These are phyloP conservation scores for Guillardia theta DNA, from an alignment of 78 protist species.

Conservation along the genomic window DNA sequence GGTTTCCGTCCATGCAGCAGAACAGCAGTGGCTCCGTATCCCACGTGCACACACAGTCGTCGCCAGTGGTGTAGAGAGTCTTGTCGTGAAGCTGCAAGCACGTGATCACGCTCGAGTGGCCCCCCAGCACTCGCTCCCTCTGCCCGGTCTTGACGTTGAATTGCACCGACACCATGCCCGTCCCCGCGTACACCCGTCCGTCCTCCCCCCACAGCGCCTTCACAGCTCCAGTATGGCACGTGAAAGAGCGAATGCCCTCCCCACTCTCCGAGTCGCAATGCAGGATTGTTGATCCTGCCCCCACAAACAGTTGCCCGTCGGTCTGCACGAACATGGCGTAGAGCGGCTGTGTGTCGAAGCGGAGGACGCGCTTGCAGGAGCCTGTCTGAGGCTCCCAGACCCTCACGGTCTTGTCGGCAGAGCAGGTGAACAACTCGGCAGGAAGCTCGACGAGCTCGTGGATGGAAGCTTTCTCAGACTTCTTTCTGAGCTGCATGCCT, in stretches of 20 bases:
- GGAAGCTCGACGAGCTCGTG: not conserved
- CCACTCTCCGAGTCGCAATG: not conserved
- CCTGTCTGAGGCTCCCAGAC: slow-evolving; percentile 18
- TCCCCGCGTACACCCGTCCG: not conserved
- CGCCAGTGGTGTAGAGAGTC: not conserved
- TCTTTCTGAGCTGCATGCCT: not conserved
- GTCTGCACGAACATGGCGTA: not conserved
- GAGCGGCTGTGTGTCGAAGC: slow-evolving; percentile 12
- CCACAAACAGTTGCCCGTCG: not conserved
- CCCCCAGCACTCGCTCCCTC: not conserved
- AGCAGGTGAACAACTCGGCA: slow-evolving; percentile 1
- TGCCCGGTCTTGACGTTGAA: not conserved
- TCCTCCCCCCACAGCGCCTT: not conserved
- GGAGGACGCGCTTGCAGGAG: not conserved
- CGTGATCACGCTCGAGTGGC: not conserved
- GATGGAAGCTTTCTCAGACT: not conserved
- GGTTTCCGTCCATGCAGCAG: not conserved
- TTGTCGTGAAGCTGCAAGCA: not conserved
- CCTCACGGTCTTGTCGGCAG: not conserved
- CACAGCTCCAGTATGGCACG: not conserved
- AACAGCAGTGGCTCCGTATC: not conserved
- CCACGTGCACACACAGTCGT: not conserved
- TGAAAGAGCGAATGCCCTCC: not conserved
- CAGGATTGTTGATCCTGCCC: not conserved
- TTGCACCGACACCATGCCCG: not conserved